These are phyloP conservation scores for Candida palmyrensis DNA, from an alignment of 805 yeast species.

Conservation along the genomic window DNA sequence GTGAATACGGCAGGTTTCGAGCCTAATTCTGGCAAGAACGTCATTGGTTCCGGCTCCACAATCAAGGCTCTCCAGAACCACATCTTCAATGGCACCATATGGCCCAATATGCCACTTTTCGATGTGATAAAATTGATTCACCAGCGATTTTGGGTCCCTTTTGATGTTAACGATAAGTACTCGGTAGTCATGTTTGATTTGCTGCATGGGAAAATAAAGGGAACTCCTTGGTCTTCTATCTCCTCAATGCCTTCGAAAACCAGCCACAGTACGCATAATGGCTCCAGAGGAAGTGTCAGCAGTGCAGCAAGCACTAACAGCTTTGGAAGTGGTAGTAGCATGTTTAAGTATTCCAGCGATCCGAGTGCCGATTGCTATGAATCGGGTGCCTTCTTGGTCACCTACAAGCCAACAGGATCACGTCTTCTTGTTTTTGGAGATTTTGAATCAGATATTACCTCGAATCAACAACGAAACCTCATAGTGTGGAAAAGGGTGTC, in stretches of 20 bases:
- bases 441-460: constrained; percentile 61
- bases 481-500: constrained; percentile 57
- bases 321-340: not conserved
- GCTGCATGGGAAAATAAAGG: constrained; percentile 25
- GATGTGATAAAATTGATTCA: constrained; percentile 18
- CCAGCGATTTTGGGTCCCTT: constrained; percentile 9
- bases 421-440: constrained; percentile 76
- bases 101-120: constrained; percentile 65
- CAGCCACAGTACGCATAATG: too few relatives aligned
- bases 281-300: too few relatives aligned
- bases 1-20: constrained; percentile 62
- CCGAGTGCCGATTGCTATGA: not conserved
- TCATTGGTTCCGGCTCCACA: constrained; percentile 54
- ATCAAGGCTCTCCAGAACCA: constrained; percentile 45
- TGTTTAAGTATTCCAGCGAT: not conserved
- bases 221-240: not conserved
- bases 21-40: constrained; percentile 24
- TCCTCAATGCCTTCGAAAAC: too few relatives aligned
- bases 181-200: constrained; percentile 26
- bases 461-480: constrained; percentile 31
- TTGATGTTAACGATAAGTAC: constrained; percentile 14
- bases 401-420: too few relatives aligned
- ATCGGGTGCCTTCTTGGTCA: too few relatives aligned
- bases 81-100: constrained; percentile 67
- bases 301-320: not conserved